These are phyloP conservation scores for Neurospora sp. DNA, from an alignment of 495 filamentous ascomycete species.

Conservation along the genomic window DNA sequence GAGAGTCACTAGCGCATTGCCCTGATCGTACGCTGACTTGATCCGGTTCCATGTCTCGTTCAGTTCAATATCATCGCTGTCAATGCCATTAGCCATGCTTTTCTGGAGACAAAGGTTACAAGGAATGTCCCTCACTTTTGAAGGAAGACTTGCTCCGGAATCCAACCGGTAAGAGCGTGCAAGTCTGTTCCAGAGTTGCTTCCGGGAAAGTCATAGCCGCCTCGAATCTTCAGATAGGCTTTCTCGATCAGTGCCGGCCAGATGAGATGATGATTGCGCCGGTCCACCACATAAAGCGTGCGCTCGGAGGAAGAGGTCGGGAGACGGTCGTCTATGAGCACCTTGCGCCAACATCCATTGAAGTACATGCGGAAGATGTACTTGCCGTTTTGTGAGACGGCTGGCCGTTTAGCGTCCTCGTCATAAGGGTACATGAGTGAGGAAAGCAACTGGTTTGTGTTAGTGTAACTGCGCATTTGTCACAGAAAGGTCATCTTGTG, in stretches of 20 bases:
- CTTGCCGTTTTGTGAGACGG: slow-evolving; percentile 65
- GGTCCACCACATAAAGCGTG: slow-evolving; percentile 78
- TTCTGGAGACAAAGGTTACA: background rate
- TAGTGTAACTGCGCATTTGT: background rate
- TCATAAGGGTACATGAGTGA: slow-evolving; percentile 68
- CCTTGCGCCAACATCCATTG: slow-evolving; percentile 83
- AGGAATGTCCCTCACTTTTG: slow-evolving; percentile 42
- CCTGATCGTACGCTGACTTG: slow-evolving; percentile 58
- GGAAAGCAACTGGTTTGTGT: slow-evolving; percentile 46
- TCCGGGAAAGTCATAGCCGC: slow-evolving; percentile 97
- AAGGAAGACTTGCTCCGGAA: slow-evolving; percentile 89
- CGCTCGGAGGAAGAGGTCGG: slow-evolving; percentile 64
- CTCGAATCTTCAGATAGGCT: slow-evolving; percentile 91
- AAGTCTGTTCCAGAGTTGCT: slow-evolving; percentile 95
- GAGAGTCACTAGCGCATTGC: slow-evolving; percentile 79
- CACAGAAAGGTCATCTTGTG: background rate
- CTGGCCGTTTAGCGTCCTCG: slow-evolving; percentile 39
- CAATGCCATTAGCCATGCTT: slow-evolving; percentile 8
- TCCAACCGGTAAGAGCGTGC: slow-evolving; percentile 86
- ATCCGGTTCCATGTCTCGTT: slow-evolving; percentile 71
- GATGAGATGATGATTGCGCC: slow-evolving; percentile 61
- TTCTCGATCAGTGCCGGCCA: slow-evolving; percentile 97
- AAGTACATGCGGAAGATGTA: slow-evolving; percentile 90
- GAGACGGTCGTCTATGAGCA: slow-evolving; percentile 85
- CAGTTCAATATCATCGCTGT: slow-evolving; percentile 58